Conservation (phyloP, 768 basidiomycete genomes). For the Leccinellum rugosiceps region DNA sequence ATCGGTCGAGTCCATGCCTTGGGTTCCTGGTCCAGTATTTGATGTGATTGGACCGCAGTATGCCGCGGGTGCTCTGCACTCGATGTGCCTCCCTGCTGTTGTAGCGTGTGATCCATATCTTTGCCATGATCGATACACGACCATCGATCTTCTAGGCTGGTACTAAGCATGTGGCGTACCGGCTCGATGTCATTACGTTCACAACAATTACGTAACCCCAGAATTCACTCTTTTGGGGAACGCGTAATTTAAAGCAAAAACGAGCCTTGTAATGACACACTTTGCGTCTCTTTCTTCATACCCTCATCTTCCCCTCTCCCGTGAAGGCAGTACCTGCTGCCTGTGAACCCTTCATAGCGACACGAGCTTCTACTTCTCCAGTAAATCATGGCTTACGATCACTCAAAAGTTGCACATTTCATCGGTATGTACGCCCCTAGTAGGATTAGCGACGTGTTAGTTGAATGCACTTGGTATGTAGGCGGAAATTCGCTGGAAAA, state of each 20-base stretch:
- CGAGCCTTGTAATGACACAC: slow-evolving; percentile 10
- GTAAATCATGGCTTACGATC: slow-evolving; percentile 42
- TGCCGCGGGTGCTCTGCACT: slow-evolving; percentile 2
- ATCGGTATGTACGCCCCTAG: slow-evolving; percentile 42
- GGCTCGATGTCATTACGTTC: background rate
- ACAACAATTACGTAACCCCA: slow-evolving; percentile 31
- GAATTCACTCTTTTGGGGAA: slow-evolving; percentile 29
- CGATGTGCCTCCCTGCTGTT: slow-evolving; percentile 28
- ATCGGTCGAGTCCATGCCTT: background rate
- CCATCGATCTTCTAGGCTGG: slow-evolving; percentile 13
- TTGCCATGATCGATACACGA: slow-evolving; percentile 7
- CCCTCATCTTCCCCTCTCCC: slow-evolving; percentile 16
- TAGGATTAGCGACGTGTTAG: slow-evolving; percentile 5
- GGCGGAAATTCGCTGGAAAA: slow-evolving; percentile 91
- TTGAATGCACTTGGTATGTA: slow-evolving; percentile 31
- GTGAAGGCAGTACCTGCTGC: slow-evolving; percentile 7
- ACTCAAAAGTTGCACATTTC: slow-evolving; percentile 60
- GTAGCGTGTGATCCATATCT: slow-evolving; percentile 6
- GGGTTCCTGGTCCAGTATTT: background rate
- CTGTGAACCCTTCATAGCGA: slow-evolving; percentile 3
- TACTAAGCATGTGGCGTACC: slow-evolving; percentile 9
- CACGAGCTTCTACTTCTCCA: slow-evolving; percentile 4
- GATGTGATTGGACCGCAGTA: slow-evolving; percentile 12
- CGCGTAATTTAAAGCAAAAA: slow-evolving; percentile 16
- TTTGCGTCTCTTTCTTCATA: slow-evolving; percentile 12